phyloP scores from a whole-genome alignment of 192 early-diverging fungal genomes.

The Mortierella antarctica region DNA sequence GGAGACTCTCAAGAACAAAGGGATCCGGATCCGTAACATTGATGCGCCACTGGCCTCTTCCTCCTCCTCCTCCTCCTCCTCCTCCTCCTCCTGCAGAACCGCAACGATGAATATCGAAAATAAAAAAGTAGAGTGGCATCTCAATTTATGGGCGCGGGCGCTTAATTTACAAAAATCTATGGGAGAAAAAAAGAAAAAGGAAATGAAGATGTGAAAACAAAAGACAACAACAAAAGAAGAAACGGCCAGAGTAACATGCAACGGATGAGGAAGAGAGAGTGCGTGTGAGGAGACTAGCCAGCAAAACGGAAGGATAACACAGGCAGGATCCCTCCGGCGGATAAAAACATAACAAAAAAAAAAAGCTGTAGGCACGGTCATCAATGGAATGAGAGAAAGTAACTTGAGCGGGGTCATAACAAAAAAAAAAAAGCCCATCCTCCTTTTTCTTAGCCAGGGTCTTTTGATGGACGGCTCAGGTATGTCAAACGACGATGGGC shows the following conservation, averaged over 20 bases:
- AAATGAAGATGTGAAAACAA: not conserved
- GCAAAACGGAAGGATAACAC: not conserved
- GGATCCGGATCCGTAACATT: constrained; percentile 63
- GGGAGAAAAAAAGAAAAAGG: not conserved
- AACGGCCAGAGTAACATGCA: not conserved
- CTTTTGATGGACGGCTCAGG: no score
- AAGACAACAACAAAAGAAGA: not conserved
- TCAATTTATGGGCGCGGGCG: not conserved
- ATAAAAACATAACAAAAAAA: no score
- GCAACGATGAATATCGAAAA: not conserved
- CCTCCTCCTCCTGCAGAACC: not conserved
- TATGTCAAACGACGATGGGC: no score
- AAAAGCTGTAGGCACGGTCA: no score
- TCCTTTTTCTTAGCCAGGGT: no score
- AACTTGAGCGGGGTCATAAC: no score
- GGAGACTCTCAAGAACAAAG: constrained; percentile 63
- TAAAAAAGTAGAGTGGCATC: no score
- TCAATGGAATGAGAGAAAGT: no score
- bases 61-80: not conserved
- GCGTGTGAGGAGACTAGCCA: not conserved
- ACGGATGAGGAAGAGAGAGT: not conserved
- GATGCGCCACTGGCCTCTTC: constrained; percentile 40
- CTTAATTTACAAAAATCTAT: not conserved
- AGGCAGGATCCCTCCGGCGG: no score
- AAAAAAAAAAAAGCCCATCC: no score